phyloP scores from a whole-genome alignment of 2,329 filamentous ascomycete genomes.

The Cladosporium colombiae region DNA sequence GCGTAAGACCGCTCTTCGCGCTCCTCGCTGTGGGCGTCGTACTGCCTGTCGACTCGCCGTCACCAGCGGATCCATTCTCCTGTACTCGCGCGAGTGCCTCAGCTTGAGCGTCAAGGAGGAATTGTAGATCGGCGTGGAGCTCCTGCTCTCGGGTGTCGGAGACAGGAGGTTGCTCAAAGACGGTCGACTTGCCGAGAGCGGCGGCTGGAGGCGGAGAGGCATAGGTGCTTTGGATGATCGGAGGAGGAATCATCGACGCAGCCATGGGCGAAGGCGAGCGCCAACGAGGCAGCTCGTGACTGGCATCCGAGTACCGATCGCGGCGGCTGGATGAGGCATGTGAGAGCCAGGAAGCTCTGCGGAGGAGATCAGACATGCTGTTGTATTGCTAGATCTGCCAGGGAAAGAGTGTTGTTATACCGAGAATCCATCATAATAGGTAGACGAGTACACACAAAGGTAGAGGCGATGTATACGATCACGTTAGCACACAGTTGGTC shows the following conservation, averaged over 20 bases:
- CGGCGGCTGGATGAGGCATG: slow-evolving; percentile 27
- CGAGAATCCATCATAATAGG: slow-evolving; percentile 7
- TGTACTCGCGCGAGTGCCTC: slow-evolving; percentile 57
- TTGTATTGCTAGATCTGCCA: neutral
- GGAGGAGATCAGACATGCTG: slow-evolving; percentile 24
- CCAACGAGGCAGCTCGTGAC: slow-evolving; percentile 37
- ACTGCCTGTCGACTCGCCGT: slow-evolving; percentile 50
- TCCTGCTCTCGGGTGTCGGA: slow-evolving; percentile 49
- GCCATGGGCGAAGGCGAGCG: slow-evolving; percentile 36
- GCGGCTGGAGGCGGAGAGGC: slow-evolving; percentile 13
- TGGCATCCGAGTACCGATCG: slow-evolving; percentile 16
- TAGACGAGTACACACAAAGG: neutral
- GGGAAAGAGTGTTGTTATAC: neutral
- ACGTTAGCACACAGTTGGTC: slow-evolving; percentile 5
- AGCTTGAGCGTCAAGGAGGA: slow-evolving; percentile 61
- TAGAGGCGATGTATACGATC: neutral
- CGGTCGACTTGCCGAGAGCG: slow-evolving; percentile 38
- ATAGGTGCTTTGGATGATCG: slow-evolving; percentile 38
- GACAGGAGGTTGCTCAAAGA: slow-evolving; percentile 47
- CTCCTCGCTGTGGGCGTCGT: slow-evolving; percentile 49
- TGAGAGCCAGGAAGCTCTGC: slow-evolving; percentile 34
- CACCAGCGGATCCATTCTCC: slow-evolving; percentile 43
- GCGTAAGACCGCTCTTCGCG: slow-evolving; percentile 33
- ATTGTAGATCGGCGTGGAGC: slow-evolving; percentile 59
- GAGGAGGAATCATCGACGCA: slow-evolving; percentile 38